Evolutionary conservation across 768 basidiomycete species (phyloP), one percentile per base, ranked within the genome.

Genomic region (Hemileccinum rubropunctum): DNA sequence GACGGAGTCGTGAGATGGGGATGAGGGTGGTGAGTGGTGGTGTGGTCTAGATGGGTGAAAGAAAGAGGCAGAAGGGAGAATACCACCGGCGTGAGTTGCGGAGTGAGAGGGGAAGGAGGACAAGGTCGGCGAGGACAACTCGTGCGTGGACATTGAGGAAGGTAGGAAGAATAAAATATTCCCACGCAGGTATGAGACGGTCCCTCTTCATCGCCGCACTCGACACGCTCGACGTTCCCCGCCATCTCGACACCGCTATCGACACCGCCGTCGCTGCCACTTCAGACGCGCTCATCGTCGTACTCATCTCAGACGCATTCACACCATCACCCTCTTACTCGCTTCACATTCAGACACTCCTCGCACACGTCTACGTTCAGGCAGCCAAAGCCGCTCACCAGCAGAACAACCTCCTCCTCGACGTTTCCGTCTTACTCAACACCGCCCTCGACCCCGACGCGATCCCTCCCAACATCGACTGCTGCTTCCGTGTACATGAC

Each of bases 291-390:
- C 81, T 91, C 58, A 62, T 80, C 46, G 78, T 91, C 61, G 64
- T 88, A 55, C 76, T 91, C 53, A 71, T 87, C 63, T 84, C 86
- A 10, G 71, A 79, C 4, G 69, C 78, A 52, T 87, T 89, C 65
- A 76, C 79, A 38, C 53, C 52, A 15, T 50, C 53, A 27, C 79
- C 76, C 50, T 75, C 78, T 2, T 67, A 64, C 15, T 66, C 65
- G 83, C 71, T 81, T 45, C 74, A 75, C 17, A 75, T 94, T 3
- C 91, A 95, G 70, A 70, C 77, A 10, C 76, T 95, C 40, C 75
- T 98, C 53, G 89, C 89, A 0, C 86, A 81, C 60, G 80, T 89
- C 34, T 97, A 98, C 66, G 88, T 91, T 3, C 85, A 88, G 57
- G 88, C 90, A n/a, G 86, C 86, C 13, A 83, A 79, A 58, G 78